Conservation (phyloP, 2,329 filamentous ascomycete genomes). For the Alternaria tenuissima region DNA sequence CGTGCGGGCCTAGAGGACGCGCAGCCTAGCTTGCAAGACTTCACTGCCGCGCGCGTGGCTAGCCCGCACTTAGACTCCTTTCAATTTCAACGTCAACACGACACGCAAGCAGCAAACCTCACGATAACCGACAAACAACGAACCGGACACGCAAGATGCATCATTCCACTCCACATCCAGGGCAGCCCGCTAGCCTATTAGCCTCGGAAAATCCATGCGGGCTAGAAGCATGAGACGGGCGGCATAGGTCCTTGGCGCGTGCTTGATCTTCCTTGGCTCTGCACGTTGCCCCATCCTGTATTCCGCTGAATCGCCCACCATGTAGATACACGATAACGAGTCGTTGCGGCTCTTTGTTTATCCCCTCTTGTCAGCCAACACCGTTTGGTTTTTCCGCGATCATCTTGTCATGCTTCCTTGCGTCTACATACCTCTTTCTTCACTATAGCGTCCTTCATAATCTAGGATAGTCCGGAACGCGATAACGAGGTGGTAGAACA, state of each 20-base stretch:
- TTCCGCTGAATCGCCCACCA: slow-evolving; percentile 2
- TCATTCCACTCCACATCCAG: not conserved
- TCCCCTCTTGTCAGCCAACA: not conserved
- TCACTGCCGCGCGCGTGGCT: not conserved
- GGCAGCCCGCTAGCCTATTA: slow-evolving; percentile 5
- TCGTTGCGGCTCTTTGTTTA: not conserved
- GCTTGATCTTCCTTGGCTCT: slow-evolving; percentile 11
- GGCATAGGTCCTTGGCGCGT: slow-evolving; percentile 10
- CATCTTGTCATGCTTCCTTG: not conserved
- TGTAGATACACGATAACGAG: slow-evolving; percentile 13
- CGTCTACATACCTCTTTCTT: not conserved
- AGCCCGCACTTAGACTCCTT: not conserved
- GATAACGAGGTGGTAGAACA: not conserved
- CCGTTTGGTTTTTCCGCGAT: not conserved
- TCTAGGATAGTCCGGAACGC: not conserved
- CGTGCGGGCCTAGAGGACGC: slow-evolving; percentile 1
- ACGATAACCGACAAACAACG: not conserved
- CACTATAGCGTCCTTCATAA: not conserved
- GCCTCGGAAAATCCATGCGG: not conserved
- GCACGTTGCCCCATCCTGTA: not conserved
- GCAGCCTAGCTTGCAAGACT: not conserved
- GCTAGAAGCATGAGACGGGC: slow-evolving; percentile 2
- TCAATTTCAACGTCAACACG: not conserved
- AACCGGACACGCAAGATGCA: slow-evolving; percentile 1
- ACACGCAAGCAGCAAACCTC: slow-evolving; percentile 1